These are phyloP conservation scores for Voacanga thouarsii DNA, from an alignment of 257 asterid species.

Conservation along the genomic window DNA sequence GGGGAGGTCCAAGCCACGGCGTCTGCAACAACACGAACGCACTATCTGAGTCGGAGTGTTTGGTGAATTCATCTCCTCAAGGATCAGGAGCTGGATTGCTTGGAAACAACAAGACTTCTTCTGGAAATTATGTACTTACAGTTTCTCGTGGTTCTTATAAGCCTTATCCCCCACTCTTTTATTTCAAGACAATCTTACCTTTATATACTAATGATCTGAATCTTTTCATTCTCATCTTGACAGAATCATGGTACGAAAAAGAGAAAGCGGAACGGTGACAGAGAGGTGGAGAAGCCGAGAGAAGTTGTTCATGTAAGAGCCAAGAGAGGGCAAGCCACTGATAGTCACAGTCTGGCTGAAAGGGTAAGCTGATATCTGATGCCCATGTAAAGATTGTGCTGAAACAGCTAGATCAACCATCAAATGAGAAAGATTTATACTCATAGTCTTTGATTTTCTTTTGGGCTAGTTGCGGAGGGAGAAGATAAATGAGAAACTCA, in stretches of 20 bases:
- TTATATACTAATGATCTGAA: background rate
- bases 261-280: slow-evolving; percentile 53
- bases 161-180: background rate
- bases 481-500: slow-evolving; percentile 85
- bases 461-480: slow-evolving; percentile 65
- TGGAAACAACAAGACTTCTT: slow-evolving; percentile 29
- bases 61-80: slow-evolving; percentile 32
- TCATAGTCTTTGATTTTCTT: background rate
- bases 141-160: background rate
- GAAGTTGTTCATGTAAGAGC: slow-evolving; percentile 99
- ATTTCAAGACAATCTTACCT: background rate
- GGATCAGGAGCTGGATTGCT: slow-evolving; percentile 26
- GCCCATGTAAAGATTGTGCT: background rate
- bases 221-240: background rate
- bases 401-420: background rate
- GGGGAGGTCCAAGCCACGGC: slow-evolving; percentile 22
- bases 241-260: slow-evolving; percentile 55
- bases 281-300: slow-evolving; percentile 52
- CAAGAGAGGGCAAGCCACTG: slow-evolving; percentile 98
- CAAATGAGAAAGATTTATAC: background rate
- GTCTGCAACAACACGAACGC: slow-evolving; percentile 19
- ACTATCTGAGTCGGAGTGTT: slow-evolving; percentile 28
- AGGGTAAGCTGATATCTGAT: slow-evolving; percentile 44
- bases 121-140: slow-evolving; percentile 21
- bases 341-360: slow-evolving; percentile 96